phyloP scores from a whole-genome alignment of 176 grass and related monocot genomes.

The Chrysopogon serrulatus region DNA sequence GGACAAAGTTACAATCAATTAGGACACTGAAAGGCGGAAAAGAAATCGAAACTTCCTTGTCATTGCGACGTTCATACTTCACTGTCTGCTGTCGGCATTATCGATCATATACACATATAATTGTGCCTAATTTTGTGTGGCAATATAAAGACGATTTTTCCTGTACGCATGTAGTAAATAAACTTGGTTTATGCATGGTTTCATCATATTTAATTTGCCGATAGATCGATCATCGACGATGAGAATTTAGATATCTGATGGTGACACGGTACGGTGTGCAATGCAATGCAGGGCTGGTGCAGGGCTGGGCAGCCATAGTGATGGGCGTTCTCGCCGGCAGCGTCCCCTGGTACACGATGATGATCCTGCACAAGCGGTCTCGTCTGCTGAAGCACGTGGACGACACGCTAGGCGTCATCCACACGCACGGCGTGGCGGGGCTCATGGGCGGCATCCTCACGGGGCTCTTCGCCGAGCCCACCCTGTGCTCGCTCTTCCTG shows the following conservation, averaged over 20 bases:
- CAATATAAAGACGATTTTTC: neutral
- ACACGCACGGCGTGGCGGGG: constrained; percentile 66
- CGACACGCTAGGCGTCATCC: constrained; percentile 68
- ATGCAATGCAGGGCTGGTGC: constrained; percentile 40
- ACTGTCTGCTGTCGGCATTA: neutral
- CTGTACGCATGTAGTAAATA: too few species aligned
- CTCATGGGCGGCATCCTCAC: constrained; percentile 43
- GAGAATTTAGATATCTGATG: too few species aligned
- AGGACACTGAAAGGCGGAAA: neutral
- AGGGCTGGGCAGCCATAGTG: constrained; percentile 66
- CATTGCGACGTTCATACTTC: neutral
- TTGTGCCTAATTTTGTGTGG: neutral
- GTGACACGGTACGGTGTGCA: too few species aligned
- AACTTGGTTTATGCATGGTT: neutral
- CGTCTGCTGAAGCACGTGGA: constrained; percentile 39
- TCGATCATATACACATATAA: too few species aligned
- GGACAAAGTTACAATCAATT: neutral
- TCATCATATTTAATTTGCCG: too few species aligned
- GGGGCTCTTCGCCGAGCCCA: constrained; percentile 48
- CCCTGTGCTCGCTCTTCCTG: constrained; percentile 57
- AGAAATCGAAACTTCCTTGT: neutral
- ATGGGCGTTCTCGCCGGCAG: constrained; percentile 64
- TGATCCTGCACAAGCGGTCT: constrained; percentile 66
- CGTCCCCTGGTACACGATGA: constrained; percentile 81
- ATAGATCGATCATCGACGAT: too few species aligned